Evolutionary conservation across 768 basidiomycete genomes (phyloP), one percentile per base, ranked within the genome.

Genomic region (Tubosaeta sp.): DNA sequence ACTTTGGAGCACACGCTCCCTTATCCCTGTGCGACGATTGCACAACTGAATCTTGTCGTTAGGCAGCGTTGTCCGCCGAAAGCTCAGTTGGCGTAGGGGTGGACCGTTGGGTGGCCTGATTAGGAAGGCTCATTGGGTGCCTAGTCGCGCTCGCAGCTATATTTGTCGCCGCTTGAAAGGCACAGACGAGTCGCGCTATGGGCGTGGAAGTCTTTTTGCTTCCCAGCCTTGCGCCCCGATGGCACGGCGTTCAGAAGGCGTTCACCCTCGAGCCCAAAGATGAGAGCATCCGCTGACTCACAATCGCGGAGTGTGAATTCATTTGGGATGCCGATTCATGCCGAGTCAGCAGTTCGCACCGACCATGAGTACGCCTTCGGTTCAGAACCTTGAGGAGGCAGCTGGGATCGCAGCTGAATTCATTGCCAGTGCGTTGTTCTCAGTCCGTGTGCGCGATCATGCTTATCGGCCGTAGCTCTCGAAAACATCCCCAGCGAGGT

Each of bases 401-500:
- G 76, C 77, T 6, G 58, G 67, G 14, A 71, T 80, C 39, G 75
- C 79, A 22, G 70, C 77, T 19, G 78, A 79, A 54, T 79, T 73
- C 57, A 74, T 79, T 13, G 68, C 71, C 9, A 77, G 78, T 78
- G 42, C 62, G 79, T 64, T 4, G 3, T 37, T 11, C n/a, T 14
- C 6, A 7, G 2, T 33, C 10, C 32, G 4, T n/a, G 6, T 34
- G 26, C 42, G 10, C n/a, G 16, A 29, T 35, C 31, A 10, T 27
- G 22, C 16, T 38, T 37, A 46, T 25, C 12, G 12, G 29, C 17
- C 27, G 16, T 56, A 79, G 78, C 75, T 47, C 71, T 79, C 17
- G 78, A 79, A 51, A 79, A 79, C 55, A 65, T 79, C 52, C 78
- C 78, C 1, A 72, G 70, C 31, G 78, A 79, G 60, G 68, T 80